Conservation (phyloP, 495 filamentous ascomycete species). For the Penicillium soppii region DNA sequence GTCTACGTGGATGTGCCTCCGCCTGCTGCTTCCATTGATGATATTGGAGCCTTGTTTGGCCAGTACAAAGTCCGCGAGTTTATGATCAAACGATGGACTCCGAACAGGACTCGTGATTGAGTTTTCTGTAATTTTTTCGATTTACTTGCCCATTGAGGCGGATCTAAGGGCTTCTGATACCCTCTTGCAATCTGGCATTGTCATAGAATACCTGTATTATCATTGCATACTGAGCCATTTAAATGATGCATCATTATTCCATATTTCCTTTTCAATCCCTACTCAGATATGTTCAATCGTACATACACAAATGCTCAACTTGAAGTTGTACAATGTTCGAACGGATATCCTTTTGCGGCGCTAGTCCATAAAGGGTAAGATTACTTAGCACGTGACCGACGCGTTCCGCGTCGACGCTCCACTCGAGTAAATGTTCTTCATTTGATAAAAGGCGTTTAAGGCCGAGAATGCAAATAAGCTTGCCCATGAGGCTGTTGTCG, state of each 20-base stretch:
- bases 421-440: background rate
- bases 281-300: no score
- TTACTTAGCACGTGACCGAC: slow-evolving; percentile 40
- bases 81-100: slow-evolving; percentile 75
- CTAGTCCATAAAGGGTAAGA: slow-evolving; percentile 33
- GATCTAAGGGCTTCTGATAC: slow-evolving; percentile 20
- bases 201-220: slow-evolving; percentile 4
- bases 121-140: slow-evolving; percentile 43
- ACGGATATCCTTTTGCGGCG: background rate
- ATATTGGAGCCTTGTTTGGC: slow-evolving; percentile 62
- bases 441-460: background rate
- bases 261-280: no score
- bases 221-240: slow-evolving; percentile 4
- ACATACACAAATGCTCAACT: no score
- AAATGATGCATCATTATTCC: background rate
- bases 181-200: slow-evolving; percentile 7
- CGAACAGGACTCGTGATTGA: slow-evolving; percentile 74
- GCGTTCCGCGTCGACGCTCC: slow-evolving; percentile 9
- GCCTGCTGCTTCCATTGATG: slow-evolving; percentile 47
- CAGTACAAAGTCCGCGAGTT: slow-evolving; percentile 82
- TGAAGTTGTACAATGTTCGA: background rate
- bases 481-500: no score
- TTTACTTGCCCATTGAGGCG: background rate
- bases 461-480: no score
- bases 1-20: slow-evolving; percentile 88